phyloP scores from a whole-genome alignment of 345 rosid species.

The Lenwebbia sp. region DNA sequence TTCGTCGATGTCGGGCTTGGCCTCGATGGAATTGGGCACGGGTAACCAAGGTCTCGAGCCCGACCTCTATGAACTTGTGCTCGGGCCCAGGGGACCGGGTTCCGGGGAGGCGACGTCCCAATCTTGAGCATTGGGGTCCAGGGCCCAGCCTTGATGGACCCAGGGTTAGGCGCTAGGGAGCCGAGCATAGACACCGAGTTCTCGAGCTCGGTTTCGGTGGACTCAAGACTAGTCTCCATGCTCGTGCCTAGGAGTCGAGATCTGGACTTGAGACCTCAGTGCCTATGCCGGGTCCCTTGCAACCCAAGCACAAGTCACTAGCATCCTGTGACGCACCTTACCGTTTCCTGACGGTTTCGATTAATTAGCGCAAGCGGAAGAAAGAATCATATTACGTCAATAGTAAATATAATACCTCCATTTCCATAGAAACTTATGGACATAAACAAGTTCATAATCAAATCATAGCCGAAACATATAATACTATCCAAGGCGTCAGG shows the following conservation, averaged over 20 bases:
- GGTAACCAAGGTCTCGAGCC: accelerated
- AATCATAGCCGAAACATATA: too few relatives aligned
- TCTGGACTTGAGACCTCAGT: neutral
- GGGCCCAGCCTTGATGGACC: neutral
- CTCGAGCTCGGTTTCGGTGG: accelerated
- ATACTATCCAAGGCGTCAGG: too few relatives aligned
- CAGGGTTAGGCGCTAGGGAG: neutral
- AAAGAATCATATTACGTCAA: too few relatives aligned
- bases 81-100: accelerated
- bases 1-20: accelerated
- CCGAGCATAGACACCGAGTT: accelerated
- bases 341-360: too few relatives aligned
- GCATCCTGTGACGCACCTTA: too few relatives aligned
- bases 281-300: accelerated
- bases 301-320: accelerated
- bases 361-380: too few relatives aligned
- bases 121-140: accelerated
- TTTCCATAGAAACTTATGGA: too few relatives aligned
- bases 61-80: neutral
- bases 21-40: accelerated
- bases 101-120: accelerated
- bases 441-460: too few relatives aligned
- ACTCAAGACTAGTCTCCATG: neutral
- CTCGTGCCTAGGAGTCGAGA: neutral
- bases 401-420: too few relatives aligned